Evolutionary conservation across 2,329 filamentous ascomycete genomes (phyloP), one percentile per base, ranked within the genome.

Genomic region (Hypomyces perniciosus): DNA sequence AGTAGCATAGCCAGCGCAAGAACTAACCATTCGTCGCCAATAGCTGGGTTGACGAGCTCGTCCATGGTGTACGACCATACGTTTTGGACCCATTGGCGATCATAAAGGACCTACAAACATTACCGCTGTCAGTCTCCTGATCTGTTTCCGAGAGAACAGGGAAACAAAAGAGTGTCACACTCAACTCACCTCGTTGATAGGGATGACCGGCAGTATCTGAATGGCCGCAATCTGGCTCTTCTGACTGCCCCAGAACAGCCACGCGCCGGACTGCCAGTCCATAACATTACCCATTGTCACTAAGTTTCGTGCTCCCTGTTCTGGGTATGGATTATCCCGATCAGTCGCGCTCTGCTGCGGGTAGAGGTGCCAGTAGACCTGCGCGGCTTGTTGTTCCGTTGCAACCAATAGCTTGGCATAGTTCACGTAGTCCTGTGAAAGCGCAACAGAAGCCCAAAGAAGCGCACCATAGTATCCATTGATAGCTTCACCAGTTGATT

Each of bases 391-490:
- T 48, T 57, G 54, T 44, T 60, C 56, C 34, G 61, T 56, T 4
- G 58, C 60, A 27, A 63, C 51, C 33, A 62, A 54, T 10, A 64
- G 56, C 43, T 56, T 55, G 34, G 58, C 59, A 34, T 58, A 60
- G 52, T 57, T 57, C 48, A 58, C 53, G 34, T 59, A 57, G 44
- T 56, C 59, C 33, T 56, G 54, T 9, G 59, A 57, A 10, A 57
- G 53, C 5, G 56, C 57, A 5, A 58, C 57, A 0, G 54, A 49
- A 1, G 57, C 61, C 61, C 60, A 63, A 30, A 63, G 57, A 28
- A 59, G 54, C 8, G 59, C 55, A 9, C 59, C 61, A 47, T 63
- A 63, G 43, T 59, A 59, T 20, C 48, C 57, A 54, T 61, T 61
- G 47, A 60, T 50, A 33, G 59, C 61, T 44, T 64, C 61, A 29